Conservation (phyloP, 352 stramenopile species). For the Globisporangium barbulae region DNA sequence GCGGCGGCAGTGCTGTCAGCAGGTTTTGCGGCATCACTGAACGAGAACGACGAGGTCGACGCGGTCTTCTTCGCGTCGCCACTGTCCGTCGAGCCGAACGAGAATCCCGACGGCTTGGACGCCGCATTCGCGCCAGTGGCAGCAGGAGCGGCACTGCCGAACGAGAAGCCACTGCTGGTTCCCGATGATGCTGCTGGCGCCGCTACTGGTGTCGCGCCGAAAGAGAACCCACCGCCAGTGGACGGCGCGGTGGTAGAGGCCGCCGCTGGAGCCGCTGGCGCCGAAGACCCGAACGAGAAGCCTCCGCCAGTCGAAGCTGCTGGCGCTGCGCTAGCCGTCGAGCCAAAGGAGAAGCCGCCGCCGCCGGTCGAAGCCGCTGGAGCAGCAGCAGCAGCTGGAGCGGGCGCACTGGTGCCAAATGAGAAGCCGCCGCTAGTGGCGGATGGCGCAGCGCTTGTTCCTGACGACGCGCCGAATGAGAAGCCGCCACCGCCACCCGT, state of each 20-base stretch:
- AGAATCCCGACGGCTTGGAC: constrained; percentile 1
- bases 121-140: not conserved
- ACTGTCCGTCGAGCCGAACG: constrained; percentile 7
- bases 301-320: constrained; percentile 7
- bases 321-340: constrained; percentile 6
- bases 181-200: not conserved
- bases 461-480: constrained; percentile 7
- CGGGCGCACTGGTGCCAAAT: constrained; percentile 1
- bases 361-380: not conserved
- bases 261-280: constrained; percentile 7
- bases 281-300: constrained; percentile 28
- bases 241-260: constrained; percentile 7
- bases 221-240: constrained; percentile 3
- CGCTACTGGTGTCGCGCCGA: not conserved
- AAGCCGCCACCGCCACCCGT: not conserved
- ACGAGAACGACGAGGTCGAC: constrained; percentile 22
- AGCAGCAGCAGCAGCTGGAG: not conserved
- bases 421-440: constrained; percentile 1
- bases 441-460: not conserved
- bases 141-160: constrained; percentile 1
- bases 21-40: constrained; percentile 13
- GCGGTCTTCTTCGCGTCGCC: constrained; percentile 1
- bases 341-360: constrained; percentile 5
- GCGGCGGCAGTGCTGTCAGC: constrained; percentile 5
- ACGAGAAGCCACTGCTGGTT: constrained; percentile 13